Evolutionary conservation across 2,329 filamentous ascomycete genomes (phyloP).

Genomic region (Niveomyces coronatus): DNA sequence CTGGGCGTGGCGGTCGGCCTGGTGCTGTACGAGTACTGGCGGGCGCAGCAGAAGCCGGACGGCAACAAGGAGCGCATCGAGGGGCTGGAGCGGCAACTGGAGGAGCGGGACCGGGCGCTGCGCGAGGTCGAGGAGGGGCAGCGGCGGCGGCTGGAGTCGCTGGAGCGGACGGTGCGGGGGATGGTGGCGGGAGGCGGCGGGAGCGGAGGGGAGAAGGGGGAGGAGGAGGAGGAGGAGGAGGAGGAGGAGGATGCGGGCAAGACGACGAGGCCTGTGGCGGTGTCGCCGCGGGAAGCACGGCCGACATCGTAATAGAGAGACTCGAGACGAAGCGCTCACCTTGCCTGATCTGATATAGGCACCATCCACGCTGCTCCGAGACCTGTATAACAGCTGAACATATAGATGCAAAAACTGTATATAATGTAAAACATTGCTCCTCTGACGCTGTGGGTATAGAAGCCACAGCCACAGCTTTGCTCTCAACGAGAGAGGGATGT

Average conservation of each 20-base stretch:
- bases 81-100: conserved; percentile 36
- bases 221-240: conserved; percentile 44
- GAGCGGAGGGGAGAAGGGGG: conserved; percentile 35
- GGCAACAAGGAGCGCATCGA: conserved; percentile 42
- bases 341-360: neutral
- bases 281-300: conserved; percentile 20
- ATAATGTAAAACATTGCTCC: no score
- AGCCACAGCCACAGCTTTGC: no score
- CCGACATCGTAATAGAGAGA: conserved; percentile 9
- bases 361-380: neutral
- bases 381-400: no score
- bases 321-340: neutral
- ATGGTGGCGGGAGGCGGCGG: no score
- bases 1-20: conserved; percentile 45
- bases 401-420: no score
- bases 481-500: no score
- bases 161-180: conserved; percentile 43
- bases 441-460: no score
- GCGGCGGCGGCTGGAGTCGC: conserved; percentile 35
- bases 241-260: conserved; percentile 39
- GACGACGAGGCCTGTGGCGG: conserved; percentile 44
- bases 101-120: conserved; percentile 40
- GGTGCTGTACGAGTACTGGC: conserved; percentile 53
- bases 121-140: conserved; percentile 34
- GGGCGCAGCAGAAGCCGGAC: conserved; percentile 50